Percentiles rank a stretch among this genome's conserved stretches.
phyloP scores from a whole-genome alignment of 768 basidiomycete genomes.

The Hortiboletus campestris region DNA sequence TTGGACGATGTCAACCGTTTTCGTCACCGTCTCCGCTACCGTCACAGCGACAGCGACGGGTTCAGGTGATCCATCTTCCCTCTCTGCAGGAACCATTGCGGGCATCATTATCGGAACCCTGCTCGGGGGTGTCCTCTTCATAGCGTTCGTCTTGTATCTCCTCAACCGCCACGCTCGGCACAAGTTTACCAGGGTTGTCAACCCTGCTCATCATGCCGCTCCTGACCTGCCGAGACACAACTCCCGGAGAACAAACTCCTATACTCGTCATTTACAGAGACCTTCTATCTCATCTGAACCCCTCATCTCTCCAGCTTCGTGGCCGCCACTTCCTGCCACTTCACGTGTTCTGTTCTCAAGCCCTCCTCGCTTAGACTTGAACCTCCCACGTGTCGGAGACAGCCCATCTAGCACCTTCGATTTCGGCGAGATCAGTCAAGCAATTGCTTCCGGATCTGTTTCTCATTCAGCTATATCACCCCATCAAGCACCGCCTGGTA shows the following conservation, averaged over 20 bases:
- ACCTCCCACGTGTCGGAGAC: constrained; percentile 2
- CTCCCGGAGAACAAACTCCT: background rate
- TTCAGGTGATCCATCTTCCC: background rate
- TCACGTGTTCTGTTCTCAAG: background rate
- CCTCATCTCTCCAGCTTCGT: constrained; percentile 16
- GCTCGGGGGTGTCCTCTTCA: constrained; percentile 13
- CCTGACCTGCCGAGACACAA: background rate
- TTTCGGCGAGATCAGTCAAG: constrained; percentile 4
- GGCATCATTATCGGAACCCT: constrained; percentile 24
- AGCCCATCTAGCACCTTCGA: background rate
- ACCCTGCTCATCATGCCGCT: background rate
- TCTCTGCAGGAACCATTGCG: constrained; percentile 13
- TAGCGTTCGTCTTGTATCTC: constrained; percentile 11
- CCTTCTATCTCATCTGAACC: constrained; percentile 24
- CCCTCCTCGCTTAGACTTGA: constrained; percentile 1
- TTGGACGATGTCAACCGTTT: constrained; percentile 11
- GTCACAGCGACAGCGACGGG: background rate
- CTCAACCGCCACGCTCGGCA: constrained; percentile 5
- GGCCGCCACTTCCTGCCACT: constrained; percentile 3
- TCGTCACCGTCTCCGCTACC: constrained; percentile 5
- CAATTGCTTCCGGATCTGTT: background rate
- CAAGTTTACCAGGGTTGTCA: constrained; percentile 18
- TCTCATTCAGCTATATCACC: background rate
- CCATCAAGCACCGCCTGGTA: background rate
- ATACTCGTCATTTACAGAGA: constrained; percentile 7